Conservation (phyloP, 2,329 filamentous ascomycete species). For the Fusarium chuoi region DNA sequence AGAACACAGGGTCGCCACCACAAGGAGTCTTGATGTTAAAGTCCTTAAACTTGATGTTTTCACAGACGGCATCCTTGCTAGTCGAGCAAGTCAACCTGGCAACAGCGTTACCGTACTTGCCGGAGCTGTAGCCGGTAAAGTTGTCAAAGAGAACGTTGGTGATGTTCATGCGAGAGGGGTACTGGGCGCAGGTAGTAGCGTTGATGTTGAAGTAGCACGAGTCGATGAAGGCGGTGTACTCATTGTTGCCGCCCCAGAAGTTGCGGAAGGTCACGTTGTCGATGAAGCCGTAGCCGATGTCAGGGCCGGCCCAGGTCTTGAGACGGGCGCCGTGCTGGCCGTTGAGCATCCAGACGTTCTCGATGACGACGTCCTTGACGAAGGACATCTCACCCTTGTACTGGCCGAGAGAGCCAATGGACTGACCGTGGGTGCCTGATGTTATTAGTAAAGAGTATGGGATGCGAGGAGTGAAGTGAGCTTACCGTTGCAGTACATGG, state of each 20-base stretch:
- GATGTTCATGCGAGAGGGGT: constrained; percentile 41
- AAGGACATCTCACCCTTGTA: constrained; percentile 39
- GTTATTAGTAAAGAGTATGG: fast-evolving
- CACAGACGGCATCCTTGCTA: constrained; percentile 39
- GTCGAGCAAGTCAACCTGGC: constrained; percentile 36
- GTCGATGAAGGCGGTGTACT: constrained; percentile 40
- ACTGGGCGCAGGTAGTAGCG: constrained; percentile 24
- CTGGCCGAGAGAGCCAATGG: constrained; percentile 40
- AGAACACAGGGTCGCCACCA: constrained; percentile 30
- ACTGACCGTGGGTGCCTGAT: constrained; percentile 35
- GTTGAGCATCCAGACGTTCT: constrained; percentile 43
- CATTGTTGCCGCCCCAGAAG: constrained; percentile 41
- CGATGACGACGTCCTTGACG: constrained; percentile 40
- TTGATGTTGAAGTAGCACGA: constrained; percentile 43
- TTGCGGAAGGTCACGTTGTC: constrained; percentile 43
- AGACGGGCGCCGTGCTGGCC: constrained; percentile 39
- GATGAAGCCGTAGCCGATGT: constrained; percentile 39
- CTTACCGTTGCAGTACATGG: constrained; percentile 42
- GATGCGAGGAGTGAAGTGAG: not conserved
- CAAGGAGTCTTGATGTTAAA: constrained; percentile 39
- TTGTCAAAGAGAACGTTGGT: constrained; percentile 42
- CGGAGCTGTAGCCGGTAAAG: constrained; percentile 40
- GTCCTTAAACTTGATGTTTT: constrained; percentile 40
- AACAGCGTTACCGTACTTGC: constrained; percentile 38
- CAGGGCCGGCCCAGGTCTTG: constrained; percentile 41